Evolutionary conservation across 1,284 basidiomycete genomes (phyloP), one percentile per base, ranked within the genome.

Genomic region (Quambalaria eucalypti): DNA sequence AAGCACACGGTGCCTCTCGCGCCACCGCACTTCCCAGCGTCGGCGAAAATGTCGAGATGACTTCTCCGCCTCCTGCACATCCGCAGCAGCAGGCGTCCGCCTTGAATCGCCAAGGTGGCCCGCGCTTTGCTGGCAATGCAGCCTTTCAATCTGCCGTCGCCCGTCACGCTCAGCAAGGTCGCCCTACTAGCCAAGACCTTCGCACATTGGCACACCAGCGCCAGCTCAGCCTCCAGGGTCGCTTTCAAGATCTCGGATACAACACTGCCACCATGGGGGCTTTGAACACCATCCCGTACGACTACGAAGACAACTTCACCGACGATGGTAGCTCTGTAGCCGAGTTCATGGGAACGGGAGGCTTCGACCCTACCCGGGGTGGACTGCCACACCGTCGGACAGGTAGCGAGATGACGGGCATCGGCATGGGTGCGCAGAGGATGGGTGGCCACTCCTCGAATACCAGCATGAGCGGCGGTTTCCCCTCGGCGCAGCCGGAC

Each of bases 381-480:
- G 28, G 25, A 16, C 54, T 62, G 51, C 55, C 55, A 31, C 69
- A 69, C 39, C 63, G 69, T 33, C 59, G 70, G 48, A 62, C 59
- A 5, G 67, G 62, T 26, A 65, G 64, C 49, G 71, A 71, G n/a
- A 56, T 66, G 51, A 26, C 16, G 53, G 51, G n/a, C 54, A 68
- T 57, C 57, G 64, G 54, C 28, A 42, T 58, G 46, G 52, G 61
- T 38, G 47, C 52, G 47, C n/a, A n/a, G n/a, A n/a, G n/a, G n/a
- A n/a, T n/a, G n/a, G n/a, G n/a, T n/a, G 61, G 62, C 12, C 65
- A 67, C 28, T 54, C 52, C n/a, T 53, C 59, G 30, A 57, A 63
- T 10, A 57, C 65, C 87, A 91, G 71, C 89, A 91, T 69, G 85
- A 88, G 66, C 86, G 84, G 25, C 85, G 88, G 65, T 85, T 84